Conservation (phyloP, 345 rosid species). For the Eucalyptus guilfoylei region DNA sequence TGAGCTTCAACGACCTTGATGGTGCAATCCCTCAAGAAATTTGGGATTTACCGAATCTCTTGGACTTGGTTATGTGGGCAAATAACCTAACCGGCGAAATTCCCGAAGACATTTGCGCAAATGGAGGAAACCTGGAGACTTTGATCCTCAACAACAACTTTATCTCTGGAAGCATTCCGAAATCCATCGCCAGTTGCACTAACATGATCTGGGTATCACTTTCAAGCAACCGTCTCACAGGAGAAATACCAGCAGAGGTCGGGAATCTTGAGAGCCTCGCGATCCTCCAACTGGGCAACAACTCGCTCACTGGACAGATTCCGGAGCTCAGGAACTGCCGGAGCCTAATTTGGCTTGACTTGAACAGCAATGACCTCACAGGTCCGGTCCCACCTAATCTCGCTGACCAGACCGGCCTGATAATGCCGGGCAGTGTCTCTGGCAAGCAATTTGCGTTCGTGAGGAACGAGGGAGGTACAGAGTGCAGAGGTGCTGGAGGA, state of each 20-base stretch:
- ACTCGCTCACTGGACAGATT: constrained; percentile 62
- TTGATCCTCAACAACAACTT: constrained; percentile 85
- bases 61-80: constrained; percentile 90
- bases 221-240: constrained; percentile 59
- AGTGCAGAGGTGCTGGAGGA: constrained; percentile 98
- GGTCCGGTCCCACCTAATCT: constrained; percentile 60
- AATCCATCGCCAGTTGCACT: constrained; percentile 62
- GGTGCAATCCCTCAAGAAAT: constrained; percentile 58
- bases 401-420: constrained; percentile 60
- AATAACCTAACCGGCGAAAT: constrained; percentile 80
- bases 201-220: constrained; percentile 92
- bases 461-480: constrained; percentile 93
- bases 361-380: constrained; percentile 64
- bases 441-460: constrained; percentile 93
- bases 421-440: constrained; percentile 69
- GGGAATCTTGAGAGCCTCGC: constrained; percentile 61
- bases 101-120: constrained; percentile 56
- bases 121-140: constrained; percentile 74
- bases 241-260: constrained; percentile 60
- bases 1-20: constrained; percentile 71
- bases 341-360: constrained; percentile 92
- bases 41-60: constrained; percentile 65
- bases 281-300: constrained; percentile 80
- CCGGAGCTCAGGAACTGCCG: constrained; percentile 73
- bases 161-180: constrained; percentile 57